A percentile compares a stretch with the other conserved stretches of the same genome.
phyloP scores from a whole-genome alignment of 176 grass and related monocot species.

The Eleusine coracana region DNA sequence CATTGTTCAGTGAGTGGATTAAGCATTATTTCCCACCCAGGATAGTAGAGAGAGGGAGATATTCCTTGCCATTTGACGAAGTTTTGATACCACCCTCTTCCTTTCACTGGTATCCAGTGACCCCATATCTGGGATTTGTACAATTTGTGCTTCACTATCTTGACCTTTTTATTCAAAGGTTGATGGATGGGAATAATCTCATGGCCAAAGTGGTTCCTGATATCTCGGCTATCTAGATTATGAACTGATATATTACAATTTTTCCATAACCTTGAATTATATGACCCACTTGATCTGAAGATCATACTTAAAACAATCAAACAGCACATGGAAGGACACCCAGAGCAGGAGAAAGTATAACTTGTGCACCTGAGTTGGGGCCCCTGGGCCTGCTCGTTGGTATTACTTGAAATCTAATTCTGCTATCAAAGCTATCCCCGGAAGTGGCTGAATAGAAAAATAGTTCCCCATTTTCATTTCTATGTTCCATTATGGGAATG shows the following conservation, averaged over 20 bases:
- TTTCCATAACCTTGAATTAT: conserved; percentile 5
- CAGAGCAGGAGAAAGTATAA: neutral
- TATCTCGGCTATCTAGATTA: conserved; percentile 4
- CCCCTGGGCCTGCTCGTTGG: conserved; percentile 11
- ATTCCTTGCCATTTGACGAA: conserved; percentile 20
- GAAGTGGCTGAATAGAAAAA: neutral
- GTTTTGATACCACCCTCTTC: conserved; percentile 1
- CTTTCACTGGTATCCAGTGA: conserved; percentile 18
- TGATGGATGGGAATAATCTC: neutral
- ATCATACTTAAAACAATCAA: neutral
- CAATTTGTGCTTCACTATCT: conserved; percentile 6
- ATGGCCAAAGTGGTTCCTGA: conserved; percentile 13
- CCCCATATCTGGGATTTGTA: conserved; percentile 25
- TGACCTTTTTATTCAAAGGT: neutral
- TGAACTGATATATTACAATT: neutral
- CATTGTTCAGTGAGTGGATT: conserved; percentile 2
- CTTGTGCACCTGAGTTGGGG: neutral
- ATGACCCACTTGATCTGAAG: conserved; percentile 5
- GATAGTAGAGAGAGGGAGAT: conserved; percentile 19
- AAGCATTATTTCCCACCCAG: neutral
- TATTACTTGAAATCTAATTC: conserved; percentile 29
- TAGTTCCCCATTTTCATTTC: neutral
- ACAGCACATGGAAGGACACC: conserved; percentile 11
- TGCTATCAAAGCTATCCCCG: neutral
- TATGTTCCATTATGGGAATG: neutral